These are phyloP conservation scores for Eimeria tenella DNA, from an alignment of 169 alveolate species.

Conservation along the genomic window DNA sequence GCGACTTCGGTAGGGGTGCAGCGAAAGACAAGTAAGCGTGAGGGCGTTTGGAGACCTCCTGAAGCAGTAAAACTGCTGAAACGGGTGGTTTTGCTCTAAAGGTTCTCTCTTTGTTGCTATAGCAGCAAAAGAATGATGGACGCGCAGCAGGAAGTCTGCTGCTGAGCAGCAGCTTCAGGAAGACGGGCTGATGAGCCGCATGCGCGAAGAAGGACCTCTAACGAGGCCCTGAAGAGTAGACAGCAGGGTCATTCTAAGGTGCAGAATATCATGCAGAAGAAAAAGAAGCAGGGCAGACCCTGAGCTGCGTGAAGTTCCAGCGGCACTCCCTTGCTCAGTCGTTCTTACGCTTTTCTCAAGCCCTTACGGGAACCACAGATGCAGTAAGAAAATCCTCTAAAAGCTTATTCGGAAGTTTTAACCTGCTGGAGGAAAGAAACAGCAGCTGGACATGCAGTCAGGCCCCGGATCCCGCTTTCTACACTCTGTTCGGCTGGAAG, in stretches of 20 bases:
- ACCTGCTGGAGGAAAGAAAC: not conserved
- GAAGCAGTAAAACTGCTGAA: not conserved
- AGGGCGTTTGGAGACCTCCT: not conserved
- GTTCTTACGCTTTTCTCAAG: not conserved
- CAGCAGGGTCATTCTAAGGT: constrained; percentile 20
- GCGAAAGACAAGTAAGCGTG: not conserved
- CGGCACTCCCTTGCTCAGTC: not conserved
- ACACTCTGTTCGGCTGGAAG: too few relatives aligned
- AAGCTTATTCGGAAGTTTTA: not conserved
- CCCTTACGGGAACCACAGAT: not conserved
- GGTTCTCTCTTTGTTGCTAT: too few relatives aligned
- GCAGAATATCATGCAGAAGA: not conserved
- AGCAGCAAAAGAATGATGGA: not conserved
- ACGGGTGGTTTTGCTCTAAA: not conserved
- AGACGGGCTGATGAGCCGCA: not conserved
- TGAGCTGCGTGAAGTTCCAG: not conserved
- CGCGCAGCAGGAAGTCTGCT: not conserved
- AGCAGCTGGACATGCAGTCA: not conserved
- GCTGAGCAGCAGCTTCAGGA: constrained; percentile 3
- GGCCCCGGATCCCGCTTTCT: not conserved
- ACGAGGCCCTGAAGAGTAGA: constrained; percentile 19
- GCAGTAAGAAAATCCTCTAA: not conserved
- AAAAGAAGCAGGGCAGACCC: not conserved
- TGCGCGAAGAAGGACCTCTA: not conserved
- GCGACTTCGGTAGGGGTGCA: too few relatives aligned